Conservation (phyloP, 768 basidiomycete genomes). For the Kwoniella botswanensis region DNA sequence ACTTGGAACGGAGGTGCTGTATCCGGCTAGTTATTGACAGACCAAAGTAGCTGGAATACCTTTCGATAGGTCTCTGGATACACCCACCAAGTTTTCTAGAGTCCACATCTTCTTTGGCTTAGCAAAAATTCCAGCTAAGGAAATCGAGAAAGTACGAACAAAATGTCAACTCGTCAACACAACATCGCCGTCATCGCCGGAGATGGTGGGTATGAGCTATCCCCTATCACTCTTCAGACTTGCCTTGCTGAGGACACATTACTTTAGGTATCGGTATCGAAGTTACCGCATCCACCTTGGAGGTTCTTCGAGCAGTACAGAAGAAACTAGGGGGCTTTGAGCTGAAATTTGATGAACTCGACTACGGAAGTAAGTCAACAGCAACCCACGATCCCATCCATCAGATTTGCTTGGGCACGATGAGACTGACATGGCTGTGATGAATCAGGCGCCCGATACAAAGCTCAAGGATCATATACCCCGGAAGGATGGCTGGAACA, state of each 20-base stretch:
- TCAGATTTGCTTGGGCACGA: not conserved
- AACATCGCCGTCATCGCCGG: constrained; percentile 32
- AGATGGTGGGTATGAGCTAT: constrained; percentile 21
- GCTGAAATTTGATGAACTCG: constrained; percentile 62
- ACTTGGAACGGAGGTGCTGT: not conserved
- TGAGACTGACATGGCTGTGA: not conserved
- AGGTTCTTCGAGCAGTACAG: constrained; percentile 15
- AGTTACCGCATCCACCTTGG: constrained; percentile 58
- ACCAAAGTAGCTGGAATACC: too few relatives aligned
- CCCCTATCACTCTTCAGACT: too few relatives aligned
- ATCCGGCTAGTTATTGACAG: too few relatives aligned
- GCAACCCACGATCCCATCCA: too few relatives aligned
- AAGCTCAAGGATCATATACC: constrained; percentile 63
- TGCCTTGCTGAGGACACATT: not conserved
- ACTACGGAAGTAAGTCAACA: constrained; percentile 49
- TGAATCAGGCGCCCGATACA: constrained; percentile 54
- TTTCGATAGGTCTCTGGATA: too few relatives aligned
- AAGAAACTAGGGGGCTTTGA: constrained; percentile 57
- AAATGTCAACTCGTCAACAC: constrained; percentile 12
- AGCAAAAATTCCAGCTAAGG: not conserved
- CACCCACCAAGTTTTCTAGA: too few relatives aligned
- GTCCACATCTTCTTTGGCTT: too few relatives aligned
- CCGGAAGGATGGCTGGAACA: constrained; percentile 56
- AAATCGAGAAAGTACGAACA: not conserved
- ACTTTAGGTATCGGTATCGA: constrained; percentile 63